Conservation (phyloP, 495 filamentous ascomycete genomes). For the Tuber melanosporum region DNA sequence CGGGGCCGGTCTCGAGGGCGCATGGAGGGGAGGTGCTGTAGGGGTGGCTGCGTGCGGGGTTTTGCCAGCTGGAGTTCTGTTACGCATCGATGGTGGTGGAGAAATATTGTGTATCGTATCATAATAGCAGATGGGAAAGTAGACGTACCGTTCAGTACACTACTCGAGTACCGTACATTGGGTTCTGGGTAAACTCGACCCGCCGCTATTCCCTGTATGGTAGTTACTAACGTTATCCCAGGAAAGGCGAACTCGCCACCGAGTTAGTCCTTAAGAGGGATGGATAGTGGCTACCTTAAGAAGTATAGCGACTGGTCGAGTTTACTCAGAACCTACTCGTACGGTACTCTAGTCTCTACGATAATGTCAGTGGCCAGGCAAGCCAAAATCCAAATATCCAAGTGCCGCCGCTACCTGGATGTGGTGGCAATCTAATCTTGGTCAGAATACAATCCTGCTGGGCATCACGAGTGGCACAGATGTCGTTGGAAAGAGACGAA, state of each 20-base stretch:
- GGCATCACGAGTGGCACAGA: no score
- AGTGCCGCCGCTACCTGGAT: constrained; percentile 81
- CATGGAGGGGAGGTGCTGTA: constrained; percentile 78
- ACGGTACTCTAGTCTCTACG: constrained; percentile 50
- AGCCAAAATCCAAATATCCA: constrained; percentile 61
- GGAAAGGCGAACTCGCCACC: no score
- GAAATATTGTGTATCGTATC: neutral
- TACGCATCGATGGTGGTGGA: constrained; percentile 46
- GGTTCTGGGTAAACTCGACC: no score
- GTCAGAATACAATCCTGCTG: neutral
- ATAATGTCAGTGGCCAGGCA: constrained; percentile 58
- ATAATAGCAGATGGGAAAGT: constrained; percentile 58
- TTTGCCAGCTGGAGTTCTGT: neutral
- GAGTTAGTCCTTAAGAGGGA: no score
- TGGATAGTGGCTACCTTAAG: no score
- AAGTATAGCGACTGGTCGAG: no score
- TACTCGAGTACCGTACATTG: no score
- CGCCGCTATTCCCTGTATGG: no score
- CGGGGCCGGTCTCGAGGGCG: constrained; percentile 86
- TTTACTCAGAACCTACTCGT: no score
- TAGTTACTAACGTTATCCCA: no score
- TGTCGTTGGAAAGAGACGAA: no score
- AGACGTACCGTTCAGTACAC: constrained; percentile 52
- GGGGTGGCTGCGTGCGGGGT: constrained; percentile 48
- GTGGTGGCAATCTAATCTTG: neutral